These are phyloP conservation scores for Striga asiatica DNA, from an alignment of 257 asterid genomes.

Conservation along the genomic window DNA sequence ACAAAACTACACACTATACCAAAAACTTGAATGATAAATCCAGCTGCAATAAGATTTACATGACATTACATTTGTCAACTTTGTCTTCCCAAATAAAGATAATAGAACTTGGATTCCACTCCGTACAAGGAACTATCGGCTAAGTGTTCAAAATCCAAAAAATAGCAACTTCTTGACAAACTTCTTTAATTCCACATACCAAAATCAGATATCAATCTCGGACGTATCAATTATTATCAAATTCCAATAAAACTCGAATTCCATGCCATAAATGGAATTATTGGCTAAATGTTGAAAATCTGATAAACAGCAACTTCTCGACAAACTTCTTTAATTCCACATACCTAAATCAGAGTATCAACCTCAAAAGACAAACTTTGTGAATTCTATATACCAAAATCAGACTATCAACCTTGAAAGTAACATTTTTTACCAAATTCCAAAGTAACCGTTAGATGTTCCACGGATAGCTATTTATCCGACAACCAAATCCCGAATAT, in stretches of 20 bases:
- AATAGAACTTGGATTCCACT: background rate
- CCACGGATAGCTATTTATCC: background rate
- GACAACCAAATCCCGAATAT: background rate
- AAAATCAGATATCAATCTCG: no score
- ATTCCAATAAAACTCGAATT: background rate
- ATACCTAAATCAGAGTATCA: constrained; percentile 1
- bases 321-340: background rate
- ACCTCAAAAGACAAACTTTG: background rate
- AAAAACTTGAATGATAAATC: background rate
- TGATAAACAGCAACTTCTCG: no score
- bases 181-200: background rate
- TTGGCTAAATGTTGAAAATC: background rate
- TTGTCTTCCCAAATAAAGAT: background rate
- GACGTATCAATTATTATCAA: background rate
- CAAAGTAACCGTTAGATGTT: background rate
- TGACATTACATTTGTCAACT: background rate
- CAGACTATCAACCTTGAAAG: background rate
- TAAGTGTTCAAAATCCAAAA: background rate
- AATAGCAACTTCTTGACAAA: no score
- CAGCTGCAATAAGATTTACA: background rate
- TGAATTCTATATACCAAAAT: background rate
- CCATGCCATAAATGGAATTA: background rate
- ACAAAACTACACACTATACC: background rate
- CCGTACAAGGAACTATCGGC: background rate
- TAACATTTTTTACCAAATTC: background rate